Base-by-base conservation (phyloP, 2,329 filamentous ascomycete genomes). In the Thelonectria olida region DNA sequence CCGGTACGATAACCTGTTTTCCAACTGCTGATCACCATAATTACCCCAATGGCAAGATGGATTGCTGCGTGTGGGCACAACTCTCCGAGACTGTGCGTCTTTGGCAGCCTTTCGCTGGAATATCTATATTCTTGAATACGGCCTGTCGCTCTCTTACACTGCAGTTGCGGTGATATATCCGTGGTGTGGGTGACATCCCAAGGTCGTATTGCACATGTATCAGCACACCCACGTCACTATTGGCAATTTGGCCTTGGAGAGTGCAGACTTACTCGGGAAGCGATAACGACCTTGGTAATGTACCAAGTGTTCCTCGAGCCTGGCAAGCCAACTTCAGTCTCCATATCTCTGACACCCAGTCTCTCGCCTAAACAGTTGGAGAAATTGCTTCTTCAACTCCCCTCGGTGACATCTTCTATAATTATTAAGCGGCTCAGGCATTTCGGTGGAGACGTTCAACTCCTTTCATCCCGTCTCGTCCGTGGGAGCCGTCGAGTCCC, bases 401-500 rank as follows among this genome's bases (percentile, higher is more conserved):
- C 34, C 28, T 31, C 28, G 7, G 28, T 31, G 19, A 41, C 19
- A 5, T 10, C 38, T 41, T 3, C 38, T 41, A 41, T 41, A 20
- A 19, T 28, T 45, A 58, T 52, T 39, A 13, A 10, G 39, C 22
- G 23, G 41, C 23, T 44, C 28, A 28, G 41, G 19, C 39, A 47
- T 51, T 28, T 9, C 22, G 8, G 51, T 60, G 57, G 57, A 39
- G 44, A 42, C 39, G 13, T 38, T 8, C 17, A 25, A 10, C 57
- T 60, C 51, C 57, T 54, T 54, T 54, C 57, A 54, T 60, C 57
- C 44, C 27, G 45, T 45, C 44, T 38, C 31, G 31, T 28, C 51
- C 28, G 38, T 44, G 36, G 28, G 12, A 55, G 45, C n/a, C 22
- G 28, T 54, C 51, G 41, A 54, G 41, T n/a, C 20, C n/a, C 42